Conservation (phyloP, 768 basidiomycete species). For the Kockovaella imperatae region DNA sequence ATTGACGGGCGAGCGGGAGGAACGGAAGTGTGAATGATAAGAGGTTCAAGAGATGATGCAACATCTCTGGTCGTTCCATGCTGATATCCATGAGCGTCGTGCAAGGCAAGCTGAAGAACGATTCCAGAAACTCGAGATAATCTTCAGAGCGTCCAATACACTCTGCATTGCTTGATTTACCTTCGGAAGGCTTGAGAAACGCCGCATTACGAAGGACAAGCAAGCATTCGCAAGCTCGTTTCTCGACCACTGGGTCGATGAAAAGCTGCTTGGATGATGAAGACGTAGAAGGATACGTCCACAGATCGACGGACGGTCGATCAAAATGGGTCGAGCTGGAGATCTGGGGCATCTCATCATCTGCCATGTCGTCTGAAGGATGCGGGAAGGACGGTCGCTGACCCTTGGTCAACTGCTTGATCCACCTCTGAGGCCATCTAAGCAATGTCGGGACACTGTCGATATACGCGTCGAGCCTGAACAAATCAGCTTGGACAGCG, state of each 20-base stretch:
- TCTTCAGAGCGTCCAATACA: slow-evolving; percentile 8
- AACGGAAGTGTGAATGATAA: slow-evolving; percentile 33
- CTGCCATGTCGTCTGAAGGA: too few species aligned
- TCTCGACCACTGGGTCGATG: slow-evolving; percentile 45
- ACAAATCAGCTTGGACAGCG: slow-evolving; percentile 59
- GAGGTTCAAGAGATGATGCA: slow-evolving; percentile 43
- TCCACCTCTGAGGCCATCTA: neutral
- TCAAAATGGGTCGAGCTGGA: too few species aligned
- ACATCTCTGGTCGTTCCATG: slow-evolving; percentile 37
- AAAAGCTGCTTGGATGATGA: too few species aligned
- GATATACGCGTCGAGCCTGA: slow-evolving; percentile 62
- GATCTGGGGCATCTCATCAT: too few species aligned
- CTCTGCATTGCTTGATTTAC: too few species aligned
- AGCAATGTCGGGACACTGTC: slow-evolving; percentile 61
- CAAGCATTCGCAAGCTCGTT: slow-evolving; percentile 76
- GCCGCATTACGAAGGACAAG: slow-evolving; percentile 77
- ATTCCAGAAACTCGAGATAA: slow-evolving; percentile 20
- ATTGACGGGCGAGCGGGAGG: slow-evolving; percentile 7
- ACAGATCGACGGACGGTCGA: too few species aligned
- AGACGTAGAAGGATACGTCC: too few species aligned
- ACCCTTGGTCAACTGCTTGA: neutral
- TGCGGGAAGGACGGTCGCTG: neutral
- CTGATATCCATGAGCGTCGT: slow-evolving; percentile 20
- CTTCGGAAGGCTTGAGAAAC: slow-evolving; percentile 8
- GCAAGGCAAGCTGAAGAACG: slow-evolving; percentile 22